These are phyloP conservation scores for Bruguiera parviflora DNA, from an alignment of 345 rosid species.

Conservation along the genomic window DNA sequence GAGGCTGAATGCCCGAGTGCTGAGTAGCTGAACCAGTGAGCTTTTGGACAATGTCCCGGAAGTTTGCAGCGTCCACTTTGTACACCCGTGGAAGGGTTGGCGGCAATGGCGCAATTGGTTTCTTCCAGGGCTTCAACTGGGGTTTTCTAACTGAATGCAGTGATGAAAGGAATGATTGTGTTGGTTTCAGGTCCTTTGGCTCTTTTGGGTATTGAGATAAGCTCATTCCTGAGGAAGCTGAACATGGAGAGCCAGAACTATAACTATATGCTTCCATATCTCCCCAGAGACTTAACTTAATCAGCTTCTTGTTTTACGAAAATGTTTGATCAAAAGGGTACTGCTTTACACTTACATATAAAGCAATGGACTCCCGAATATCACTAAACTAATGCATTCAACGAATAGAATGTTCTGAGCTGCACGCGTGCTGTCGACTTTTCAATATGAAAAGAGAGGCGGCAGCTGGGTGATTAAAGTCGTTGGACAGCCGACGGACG, in stretches of 20 bases:
- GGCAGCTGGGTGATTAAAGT: too few relatives aligned
- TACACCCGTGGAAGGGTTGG: conserved; percentile 67
- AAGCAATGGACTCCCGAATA: too few relatives aligned
- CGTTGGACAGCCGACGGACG: too few relatives aligned
- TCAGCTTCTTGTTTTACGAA: too few relatives aligned
- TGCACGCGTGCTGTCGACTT: too few relatives aligned
- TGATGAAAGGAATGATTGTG: conserved; percentile 30
- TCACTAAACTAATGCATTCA: too few relatives aligned
- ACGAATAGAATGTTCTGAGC: too few relatives aligned
- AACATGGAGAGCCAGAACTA: conserved; percentile 15
- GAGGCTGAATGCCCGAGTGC: not conserved
- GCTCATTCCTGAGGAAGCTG: conserved; percentile 21
- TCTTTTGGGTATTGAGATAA: conserved; percentile 7
- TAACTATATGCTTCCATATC: conserved; percentile 33
- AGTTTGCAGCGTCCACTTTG: conserved; percentile 68
- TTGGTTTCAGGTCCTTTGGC: conserved; percentile 1
- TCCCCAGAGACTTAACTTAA: too few relatives aligned
- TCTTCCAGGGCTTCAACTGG: conserved; percentile 54
- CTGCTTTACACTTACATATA: too few relatives aligned
- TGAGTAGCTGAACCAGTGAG: conserved; percentile 56
- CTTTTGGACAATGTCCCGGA: conserved; percentile 79
- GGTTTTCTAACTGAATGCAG: conserved; percentile 59
- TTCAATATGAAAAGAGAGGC: too few relatives aligned
- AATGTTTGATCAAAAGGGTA: too few relatives aligned
- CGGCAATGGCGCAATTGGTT: conserved; percentile 58